Evolutionary conservation across 1,139 yeast genomes (phyloP).

Genomic region (Pichia sp.): DNA sequence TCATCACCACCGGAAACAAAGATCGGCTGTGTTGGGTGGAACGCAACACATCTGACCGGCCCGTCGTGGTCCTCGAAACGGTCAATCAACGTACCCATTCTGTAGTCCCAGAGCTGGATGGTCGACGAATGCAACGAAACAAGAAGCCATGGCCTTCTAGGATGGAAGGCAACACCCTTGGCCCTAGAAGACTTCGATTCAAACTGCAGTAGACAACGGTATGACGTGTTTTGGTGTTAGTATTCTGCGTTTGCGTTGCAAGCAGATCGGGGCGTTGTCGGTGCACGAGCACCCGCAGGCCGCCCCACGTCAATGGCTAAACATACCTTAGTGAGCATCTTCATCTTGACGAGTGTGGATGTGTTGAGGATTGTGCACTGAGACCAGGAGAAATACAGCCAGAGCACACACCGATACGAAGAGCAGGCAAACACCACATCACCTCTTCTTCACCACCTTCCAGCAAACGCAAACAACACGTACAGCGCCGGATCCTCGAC

Average conservation of each 20-base stretch:
- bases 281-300: neutral
- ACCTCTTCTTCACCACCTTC: neutral
- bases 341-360: conserved; percentile 44
- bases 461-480: neutral
- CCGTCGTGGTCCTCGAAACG: conserved; percentile 98
- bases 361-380: neutral
- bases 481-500: neutral
- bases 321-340: conserved; percentile 83
- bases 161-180: conserved; percentile 97
- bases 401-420: no score
- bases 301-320: neutral
- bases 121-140: conserved; percentile 93
- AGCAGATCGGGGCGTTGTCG: no score
- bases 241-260: neutral
- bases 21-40: conserved; percentile 96
- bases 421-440: no score
- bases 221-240: conserved; percentile 16
- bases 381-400: neutral
- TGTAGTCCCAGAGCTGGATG: conserved; percentile 97
- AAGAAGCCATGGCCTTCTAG: conserved; percentile 91
- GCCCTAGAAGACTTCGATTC: conserved; percentile 99
- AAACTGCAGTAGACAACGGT: conserved; percentile 46
- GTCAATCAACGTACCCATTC: conserved; percentile 97
- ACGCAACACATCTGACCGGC: conserved; percentile 91
- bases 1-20: conserved; percentile 98